Evolutionary conservation across 208 protist species (phyloP).

Genomic region (Polymyxa betae): DNA sequence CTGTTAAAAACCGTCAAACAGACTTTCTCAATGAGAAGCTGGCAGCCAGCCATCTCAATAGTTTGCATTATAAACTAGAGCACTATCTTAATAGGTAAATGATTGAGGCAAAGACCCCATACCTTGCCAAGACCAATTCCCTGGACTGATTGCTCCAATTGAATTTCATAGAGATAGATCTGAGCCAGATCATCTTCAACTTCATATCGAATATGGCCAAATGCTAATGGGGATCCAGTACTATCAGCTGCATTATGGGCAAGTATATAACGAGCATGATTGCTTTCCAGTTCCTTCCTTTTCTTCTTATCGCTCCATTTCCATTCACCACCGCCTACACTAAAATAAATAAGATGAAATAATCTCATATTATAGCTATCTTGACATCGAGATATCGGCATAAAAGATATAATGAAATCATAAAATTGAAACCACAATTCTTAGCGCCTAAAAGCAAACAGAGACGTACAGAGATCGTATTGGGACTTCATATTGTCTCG

Average conservation of each 20-base stretch:
- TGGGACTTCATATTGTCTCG: neutral
- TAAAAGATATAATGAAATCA: too few relatives aligned
- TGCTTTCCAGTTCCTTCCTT: neutral
- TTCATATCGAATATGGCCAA: conserved; percentile 1
- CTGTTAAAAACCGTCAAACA: conserved; percentile 15
- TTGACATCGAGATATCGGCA: too few relatives aligned
- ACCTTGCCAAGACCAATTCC: conserved; percentile 29
- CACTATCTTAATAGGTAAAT: neutral
- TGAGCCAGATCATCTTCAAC: neutral
- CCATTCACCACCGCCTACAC: conserved; percentile 19
- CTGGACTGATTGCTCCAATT: neutral
- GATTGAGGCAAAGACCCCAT: neutral
- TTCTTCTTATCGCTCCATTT: conserved; percentile 47
- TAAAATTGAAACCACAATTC: too few relatives aligned
- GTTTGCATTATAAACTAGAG: neutral
- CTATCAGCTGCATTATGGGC: neutral
- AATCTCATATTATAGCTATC: too few relatives aligned
- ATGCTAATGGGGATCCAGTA: neutral
- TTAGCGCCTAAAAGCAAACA: neutral
- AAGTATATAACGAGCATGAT: neutral
- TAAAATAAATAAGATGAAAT: neutral
- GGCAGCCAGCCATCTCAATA: conserved; percentile 25
- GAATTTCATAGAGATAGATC: conserved; percentile 20
- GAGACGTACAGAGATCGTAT: conserved; percentile 38
- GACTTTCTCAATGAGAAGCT: neutral